Base-by-base conservation (phyloP, 306 rosid species). In the Trichosanthes truncata region DNA sequence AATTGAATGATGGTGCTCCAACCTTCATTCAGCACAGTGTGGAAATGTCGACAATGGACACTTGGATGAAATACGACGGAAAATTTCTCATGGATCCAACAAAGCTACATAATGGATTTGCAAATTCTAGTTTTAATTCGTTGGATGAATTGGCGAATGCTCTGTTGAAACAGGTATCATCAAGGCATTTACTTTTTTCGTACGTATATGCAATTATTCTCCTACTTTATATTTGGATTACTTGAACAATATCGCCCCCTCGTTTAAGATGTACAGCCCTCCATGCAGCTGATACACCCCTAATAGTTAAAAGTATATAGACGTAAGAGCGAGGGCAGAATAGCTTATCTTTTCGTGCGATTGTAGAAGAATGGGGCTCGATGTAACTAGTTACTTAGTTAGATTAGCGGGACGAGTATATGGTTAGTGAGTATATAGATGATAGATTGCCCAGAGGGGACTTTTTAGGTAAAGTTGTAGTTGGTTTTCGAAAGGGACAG, bases 141-240 rank as follows among this genome's bases (percentile, higher is more conserved):
- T 60, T 90, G 80, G 91, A 92, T 76, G 94, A 92, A 62, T 80
- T 88, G 72, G 80, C 82, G 78, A 72, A 31, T 78, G 66, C 85
- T 36, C 74, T 88, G 79, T 75, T 56, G 68, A 86, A 80, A 86
- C 84, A 60, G 91, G 92, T 89, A 93, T 77, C 83, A 45, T 81
- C 65, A 45, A 48, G 59, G 23, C 41, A 1, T 49, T 76, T 76
- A 20, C 79, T 10, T 77, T 33, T 56, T 53, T 26, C 45, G 2
- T 60, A 14, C 9, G 13, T 56, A 38, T 77, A 59, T 59, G 25
- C 65, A 10, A 18, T 61, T 6, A 8, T 78, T 78, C 56, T 57
- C 57, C 18, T 9, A 23, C n/a, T 36, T 36, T 7, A 23, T 61
- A n/a, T 41, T 23, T 20, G 8, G 67, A 59, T 77, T 38, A 57